Percentiles rank a stretch among this genome's conserved stretches.
phyloP scores from a whole-genome alignment of 805 yeast genomes.

The Yarrowia bubula region DNA sequence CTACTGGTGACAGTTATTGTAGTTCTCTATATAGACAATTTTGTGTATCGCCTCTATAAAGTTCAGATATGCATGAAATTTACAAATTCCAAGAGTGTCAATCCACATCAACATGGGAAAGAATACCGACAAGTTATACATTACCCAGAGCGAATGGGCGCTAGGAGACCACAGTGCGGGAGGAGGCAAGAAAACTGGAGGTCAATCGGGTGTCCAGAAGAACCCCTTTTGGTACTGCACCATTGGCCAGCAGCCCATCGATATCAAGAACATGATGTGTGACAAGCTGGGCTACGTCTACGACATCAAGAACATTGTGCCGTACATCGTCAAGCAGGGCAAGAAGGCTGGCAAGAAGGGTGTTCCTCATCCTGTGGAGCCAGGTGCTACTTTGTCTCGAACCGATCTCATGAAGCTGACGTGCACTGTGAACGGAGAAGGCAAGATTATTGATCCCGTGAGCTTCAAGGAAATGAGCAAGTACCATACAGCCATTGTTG shows the following conservation, averaged over 20 bases:
- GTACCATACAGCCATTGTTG: conserved; percentile 35
- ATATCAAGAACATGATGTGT: conserved; percentile 33
- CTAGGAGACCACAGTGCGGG: conserved; percentile 36
- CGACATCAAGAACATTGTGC: conserved; percentile 37
- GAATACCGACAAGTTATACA: conserved; percentile 41
- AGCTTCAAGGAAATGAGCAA: conserved; percentile 37
- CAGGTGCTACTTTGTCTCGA: conserved; percentile 33
- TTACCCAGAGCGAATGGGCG: conserved; percentile 41
- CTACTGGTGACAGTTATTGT: too few species aligned
- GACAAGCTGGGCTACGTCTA: conserved; percentile 38
- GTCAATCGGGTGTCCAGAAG: not conserved
- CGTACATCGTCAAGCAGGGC: conserved; percentile 34
- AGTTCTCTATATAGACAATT: too few species aligned
- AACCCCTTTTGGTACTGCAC: conserved; percentile 39
- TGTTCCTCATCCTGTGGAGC: conserved; percentile 12
- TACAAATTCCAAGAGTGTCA: not conserved
- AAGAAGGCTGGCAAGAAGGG: conserved; percentile 28
- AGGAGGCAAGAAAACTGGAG: conserved; percentile 32
- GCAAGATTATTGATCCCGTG: conserved; percentile 39
- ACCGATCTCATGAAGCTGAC: conserved; percentile 34
- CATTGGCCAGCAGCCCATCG: conserved; percentile 38
- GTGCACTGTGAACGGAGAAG: conserved; percentile 34
- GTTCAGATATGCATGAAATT: not conserved
- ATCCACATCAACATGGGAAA: conserved; percentile 37
- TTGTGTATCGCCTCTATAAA: not conserved